A percentile compares a stretch with the other conserved stretches of the same genome.
Evolutionary conservation across 2,329 filamentous ascomycete genomes (phyloP).

Genomic region (Sporothrix phasma): DNA sequence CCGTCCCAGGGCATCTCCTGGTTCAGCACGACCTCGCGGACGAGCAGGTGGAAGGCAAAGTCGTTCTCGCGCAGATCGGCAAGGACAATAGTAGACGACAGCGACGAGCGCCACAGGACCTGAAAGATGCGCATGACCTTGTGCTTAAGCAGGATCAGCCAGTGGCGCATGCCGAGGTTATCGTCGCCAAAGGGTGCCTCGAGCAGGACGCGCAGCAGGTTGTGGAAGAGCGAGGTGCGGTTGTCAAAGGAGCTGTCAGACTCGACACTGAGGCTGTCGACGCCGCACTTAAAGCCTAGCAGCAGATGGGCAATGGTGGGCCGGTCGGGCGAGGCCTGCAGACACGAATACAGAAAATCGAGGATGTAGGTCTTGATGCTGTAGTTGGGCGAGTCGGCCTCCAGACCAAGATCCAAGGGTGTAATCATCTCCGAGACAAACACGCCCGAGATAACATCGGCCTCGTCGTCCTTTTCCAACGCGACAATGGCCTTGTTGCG

Average conservation of each 20-base stretch:
- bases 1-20: constrained; percentile 66
- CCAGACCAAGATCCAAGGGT: constrained; percentile 61
- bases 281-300: constrained; percentile 73
- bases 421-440: constrained; percentile 60
- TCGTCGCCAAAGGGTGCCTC: constrained; percentile 56
- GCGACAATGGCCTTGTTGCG: constrained; percentile 80
- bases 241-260: constrained; percentile 60
- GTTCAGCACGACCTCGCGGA: constrained; percentile 60
- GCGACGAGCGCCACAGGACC: constrained; percentile 70
- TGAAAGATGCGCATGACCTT: constrained; percentile 64
- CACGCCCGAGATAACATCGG: constrained; percentile 67
- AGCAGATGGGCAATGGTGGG: constrained; percentile 86
- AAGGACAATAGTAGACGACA: constrained; percentile 67
- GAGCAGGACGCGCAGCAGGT: constrained; percentile 61
- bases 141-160: constrained; percentile 60
- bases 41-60: constrained; percentile 67
- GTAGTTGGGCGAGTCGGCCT: constrained; percentile 61
- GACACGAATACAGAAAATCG: constrained; percentile 73
- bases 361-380: constrained; percentile 75
- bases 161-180: constrained; percentile 48
- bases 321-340: constrained; percentile 62
- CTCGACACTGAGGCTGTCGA: constrained; percentile 58
- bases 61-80: constrained; percentile 70
- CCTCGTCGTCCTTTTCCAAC: constrained; percentile 71
- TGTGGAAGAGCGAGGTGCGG: constrained; percentile 72